Conservation (phyloP, 2,329 filamentous ascomycete species). For the Microsporum canis region DNA sequence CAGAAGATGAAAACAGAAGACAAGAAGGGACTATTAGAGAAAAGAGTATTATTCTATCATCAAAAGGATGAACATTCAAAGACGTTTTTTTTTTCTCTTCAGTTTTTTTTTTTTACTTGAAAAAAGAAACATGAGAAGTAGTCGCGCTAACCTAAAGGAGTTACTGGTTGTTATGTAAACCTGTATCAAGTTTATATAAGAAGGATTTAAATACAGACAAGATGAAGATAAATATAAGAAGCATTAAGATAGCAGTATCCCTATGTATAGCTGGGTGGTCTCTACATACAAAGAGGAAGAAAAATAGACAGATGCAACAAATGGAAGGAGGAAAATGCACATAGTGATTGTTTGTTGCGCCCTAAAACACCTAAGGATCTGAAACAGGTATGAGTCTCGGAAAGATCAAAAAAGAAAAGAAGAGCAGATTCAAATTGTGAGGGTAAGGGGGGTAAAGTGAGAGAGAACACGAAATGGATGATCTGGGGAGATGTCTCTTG, state of each 20-base stretch:
- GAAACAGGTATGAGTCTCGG: background rate
- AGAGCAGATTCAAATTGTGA: background rate
- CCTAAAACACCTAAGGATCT: conserved; percentile 4
- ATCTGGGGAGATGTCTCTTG: background rate
- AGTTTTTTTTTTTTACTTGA: background rate
- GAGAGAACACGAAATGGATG: background rate
- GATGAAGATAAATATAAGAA: background rate
- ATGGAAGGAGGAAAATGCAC: background rate
- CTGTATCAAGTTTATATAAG: background rate
- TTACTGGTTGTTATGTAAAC: background rate
- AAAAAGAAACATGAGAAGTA: background rate
- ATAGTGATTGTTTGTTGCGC: background rate
- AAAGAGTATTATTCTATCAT: background rate
- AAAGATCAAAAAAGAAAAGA: background rate
- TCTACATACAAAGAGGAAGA: background rate
- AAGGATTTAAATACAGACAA: background rate
- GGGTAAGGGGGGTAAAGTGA: background rate
- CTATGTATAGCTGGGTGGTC: background rate
- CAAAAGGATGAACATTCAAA: background rate
- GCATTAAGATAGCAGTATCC: background rate
- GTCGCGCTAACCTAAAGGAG: background rate
- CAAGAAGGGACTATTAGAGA: background rate
- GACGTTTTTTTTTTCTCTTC: background rate
- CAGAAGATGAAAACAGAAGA: background rate
- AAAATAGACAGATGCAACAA: background rate